Percentiles rank a stretch among this genome's conserved stretches.
Evolutionary conservation across 768 basidiomycete genomes (phyloP).

Genomic region (Panus rudis): DNA sequence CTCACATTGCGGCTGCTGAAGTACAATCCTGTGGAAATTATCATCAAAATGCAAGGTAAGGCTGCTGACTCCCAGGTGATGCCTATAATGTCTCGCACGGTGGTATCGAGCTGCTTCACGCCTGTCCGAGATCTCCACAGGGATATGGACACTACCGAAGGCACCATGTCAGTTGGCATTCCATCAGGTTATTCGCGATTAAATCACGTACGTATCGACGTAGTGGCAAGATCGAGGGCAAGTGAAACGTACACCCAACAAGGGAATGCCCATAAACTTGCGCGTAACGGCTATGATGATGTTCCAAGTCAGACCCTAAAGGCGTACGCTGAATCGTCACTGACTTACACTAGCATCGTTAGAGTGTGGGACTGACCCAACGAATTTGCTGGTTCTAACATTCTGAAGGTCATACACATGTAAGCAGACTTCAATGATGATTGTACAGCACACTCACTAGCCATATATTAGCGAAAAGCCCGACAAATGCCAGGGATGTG

Average conservation of each 20-base stretch:
- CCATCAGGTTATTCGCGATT: neutral
- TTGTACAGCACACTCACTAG: slow-evolving; percentile 22
- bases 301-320: no score
- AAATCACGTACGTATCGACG: slow-evolving; percentile 29
- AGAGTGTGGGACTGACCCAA: slow-evolving; percentile 3
- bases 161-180: neutral
- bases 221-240: slow-evolving; percentile 37
- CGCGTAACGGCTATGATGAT: slow-evolving; percentile 9
- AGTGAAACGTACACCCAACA: slow-evolving; percentile 10
- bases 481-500: slow-evolving; percentile 25
- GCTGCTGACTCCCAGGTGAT: slow-evolving; percentile 34
- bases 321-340: neutral
- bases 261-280: slow-evolving; percentile 14
- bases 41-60: slow-evolving; percentile 28
- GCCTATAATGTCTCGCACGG: slow-evolving; percentile 31
- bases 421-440: neutral
- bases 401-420: slow-evolving; percentile 5
- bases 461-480: slow-evolving; percentile 33
- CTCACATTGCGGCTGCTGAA: slow-evolving; percentile 4
- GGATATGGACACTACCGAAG: slow-evolving; percentile 30
- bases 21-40: slow-evolving; percentile 24
- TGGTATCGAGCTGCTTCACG: slow-evolving; percentile 29
- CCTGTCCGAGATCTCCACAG: slow-evolving; percentile 35
- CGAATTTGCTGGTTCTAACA: slow-evolving; percentile 6
- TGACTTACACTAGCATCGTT: slow-evolving; percentile 6